A percentile compares a stretch with the other conserved stretches of the same genome.
These are phyloP conservation scores for Rhizopogon parksii DNA, from an alignment of 1,284 basidiomycete genomes.

Conservation along the genomic window DNA sequence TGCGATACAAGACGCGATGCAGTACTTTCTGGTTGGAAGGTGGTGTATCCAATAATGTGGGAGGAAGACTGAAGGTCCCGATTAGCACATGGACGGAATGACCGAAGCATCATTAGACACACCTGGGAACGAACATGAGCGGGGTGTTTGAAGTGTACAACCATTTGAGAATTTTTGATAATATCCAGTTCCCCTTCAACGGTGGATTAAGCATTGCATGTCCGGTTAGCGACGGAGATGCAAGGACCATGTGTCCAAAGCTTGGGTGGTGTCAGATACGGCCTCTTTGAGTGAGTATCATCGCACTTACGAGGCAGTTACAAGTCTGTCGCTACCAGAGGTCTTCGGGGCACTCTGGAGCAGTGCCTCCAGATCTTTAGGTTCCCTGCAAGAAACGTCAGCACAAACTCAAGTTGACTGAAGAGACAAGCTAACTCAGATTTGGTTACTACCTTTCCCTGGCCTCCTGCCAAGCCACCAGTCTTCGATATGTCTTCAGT, in stretches of 20 bases:
- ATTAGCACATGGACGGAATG: neutral
- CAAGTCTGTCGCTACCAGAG: slow-evolving; percentile 13
- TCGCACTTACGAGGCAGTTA: slow-evolving; percentile 45
- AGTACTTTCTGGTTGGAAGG: slow-evolving; percentile 35
- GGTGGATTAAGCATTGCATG: slow-evolving; percentile 32
- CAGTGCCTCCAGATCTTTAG: slow-evolving; percentile 13
- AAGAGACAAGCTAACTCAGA: slow-evolving; percentile 23
- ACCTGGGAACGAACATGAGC: slow-evolving; percentile 53
- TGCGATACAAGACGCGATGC: slow-evolving; percentile 53
- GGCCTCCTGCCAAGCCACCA: slow-evolving; percentile 31
- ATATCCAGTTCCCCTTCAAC: slow-evolving; percentile 38
- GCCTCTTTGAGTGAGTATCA: neutral
- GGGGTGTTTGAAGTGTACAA: slow-evolving; percentile 30
- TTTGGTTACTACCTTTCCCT: slow-evolving; percentile 28
- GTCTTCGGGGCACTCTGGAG: slow-evolving; percentile 3
- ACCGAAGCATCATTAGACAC: slow-evolving; percentile 8
- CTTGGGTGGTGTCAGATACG: neutral
- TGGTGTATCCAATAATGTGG: slow-evolving; percentile 31
- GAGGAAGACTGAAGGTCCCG: slow-evolving; percentile 37
- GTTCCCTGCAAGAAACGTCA: slow-evolving; percentile 17
- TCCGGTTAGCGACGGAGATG: neutral
- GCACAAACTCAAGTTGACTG: neutral
- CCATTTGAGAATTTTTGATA: slow-evolving; percentile 44
- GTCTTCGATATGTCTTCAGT: slow-evolving; percentile 31
- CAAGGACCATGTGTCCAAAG: slow-evolving; percentile 1